These are phyloP conservation scores for Plasmodium inui DNA, from an alignment of 169 alveolate species.

Conservation along the genomic window DNA sequence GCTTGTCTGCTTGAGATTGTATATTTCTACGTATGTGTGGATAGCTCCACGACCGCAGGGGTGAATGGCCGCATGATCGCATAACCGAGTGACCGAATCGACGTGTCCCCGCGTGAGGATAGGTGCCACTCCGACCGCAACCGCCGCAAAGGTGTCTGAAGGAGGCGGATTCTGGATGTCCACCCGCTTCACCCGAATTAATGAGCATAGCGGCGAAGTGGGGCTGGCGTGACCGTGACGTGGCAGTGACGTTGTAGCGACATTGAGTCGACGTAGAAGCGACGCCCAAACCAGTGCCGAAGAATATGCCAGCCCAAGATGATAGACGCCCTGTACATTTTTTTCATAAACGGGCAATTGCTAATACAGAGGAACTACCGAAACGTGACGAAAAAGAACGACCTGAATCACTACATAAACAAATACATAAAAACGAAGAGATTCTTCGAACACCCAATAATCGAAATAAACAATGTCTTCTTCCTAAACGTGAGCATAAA, in stretches of 20 bases:
- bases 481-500: constrained; percentile 54
- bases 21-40: background rate
- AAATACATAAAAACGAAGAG: constrained; percentile 64
- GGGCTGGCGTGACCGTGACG: background rate
- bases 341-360: constrained; percentile 51
- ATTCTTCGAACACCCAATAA: constrained; percentile 51
- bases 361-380: constrained; percentile 59
- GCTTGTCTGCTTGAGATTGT: background rate
- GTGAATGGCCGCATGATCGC: background rate
- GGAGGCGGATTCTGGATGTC: background rate
- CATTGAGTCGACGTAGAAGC: background rate
- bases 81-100: background rate
- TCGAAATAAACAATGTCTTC: constrained; percentile 68
- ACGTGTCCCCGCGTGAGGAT: background rate
- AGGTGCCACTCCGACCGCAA: background rate
- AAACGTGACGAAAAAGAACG: constrained; percentile 16
- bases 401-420: constrained; percentile 25
- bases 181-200: background rate
- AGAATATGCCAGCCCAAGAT: constrained; percentile 12
- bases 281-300: background rate
- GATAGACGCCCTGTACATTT: constrained; percentile 55
- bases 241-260: background rate
- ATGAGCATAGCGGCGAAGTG: background rate
- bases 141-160: background rate
- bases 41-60: background rate